phyloP scores from a whole-genome alignment of 2,329 filamentous ascomycete species.

The Cladosporium sp. region DNA sequence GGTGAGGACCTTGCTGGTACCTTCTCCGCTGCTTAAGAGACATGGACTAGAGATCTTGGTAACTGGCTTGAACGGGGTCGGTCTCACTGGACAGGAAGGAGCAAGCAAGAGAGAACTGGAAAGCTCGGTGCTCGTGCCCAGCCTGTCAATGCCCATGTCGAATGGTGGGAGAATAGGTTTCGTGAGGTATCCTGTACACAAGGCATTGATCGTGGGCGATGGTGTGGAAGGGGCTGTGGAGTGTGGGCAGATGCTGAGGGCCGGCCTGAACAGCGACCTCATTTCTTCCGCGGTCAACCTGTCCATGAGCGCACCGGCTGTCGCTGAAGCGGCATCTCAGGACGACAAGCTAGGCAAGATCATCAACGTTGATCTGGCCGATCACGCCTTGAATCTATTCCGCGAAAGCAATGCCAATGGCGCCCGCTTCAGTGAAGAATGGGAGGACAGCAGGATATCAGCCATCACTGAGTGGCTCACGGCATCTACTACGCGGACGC shows the following conservation, averaged over 20 bases:
- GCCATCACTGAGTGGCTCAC: constrained; percentile 23
- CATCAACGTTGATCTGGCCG: constrained; percentile 59
- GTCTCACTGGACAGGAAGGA: constrained; percentile 24
- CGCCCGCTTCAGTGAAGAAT: constrained; percentile 28
- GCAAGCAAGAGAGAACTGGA: constrained; percentile 37
- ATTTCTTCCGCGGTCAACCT: constrained; percentile 54
- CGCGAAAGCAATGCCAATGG: constrained; percentile 28
- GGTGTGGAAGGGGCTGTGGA: constrained; percentile 63
- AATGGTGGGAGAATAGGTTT: constrained; percentile 58
- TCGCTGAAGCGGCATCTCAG: background rate
- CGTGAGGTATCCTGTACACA: constrained; percentile 77
- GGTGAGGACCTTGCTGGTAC: constrained; percentile 56
- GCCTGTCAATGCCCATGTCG: constrained; percentile 61
- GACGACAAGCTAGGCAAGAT: constrained; percentile 24
- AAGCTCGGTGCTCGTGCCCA: constrained; percentile 68
- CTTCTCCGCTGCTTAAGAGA: constrained; percentile 55
- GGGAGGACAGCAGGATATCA: constrained; percentile 29
- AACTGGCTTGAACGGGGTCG: constrained; percentile 46
- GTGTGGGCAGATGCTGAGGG: constrained; percentile 36
- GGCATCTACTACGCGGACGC: constrained; percentile 30
- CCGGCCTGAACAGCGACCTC: constrained; percentile 33
- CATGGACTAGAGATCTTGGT: constrained; percentile 59
- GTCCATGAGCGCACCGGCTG: constrained; percentile 40
- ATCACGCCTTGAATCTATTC: constrained; percentile 50
- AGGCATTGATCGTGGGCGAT: constrained; percentile 65